phyloP scores from a whole-genome alignment of 495 filamentous ascomycete species.

The Penicillium manginii region DNA sequence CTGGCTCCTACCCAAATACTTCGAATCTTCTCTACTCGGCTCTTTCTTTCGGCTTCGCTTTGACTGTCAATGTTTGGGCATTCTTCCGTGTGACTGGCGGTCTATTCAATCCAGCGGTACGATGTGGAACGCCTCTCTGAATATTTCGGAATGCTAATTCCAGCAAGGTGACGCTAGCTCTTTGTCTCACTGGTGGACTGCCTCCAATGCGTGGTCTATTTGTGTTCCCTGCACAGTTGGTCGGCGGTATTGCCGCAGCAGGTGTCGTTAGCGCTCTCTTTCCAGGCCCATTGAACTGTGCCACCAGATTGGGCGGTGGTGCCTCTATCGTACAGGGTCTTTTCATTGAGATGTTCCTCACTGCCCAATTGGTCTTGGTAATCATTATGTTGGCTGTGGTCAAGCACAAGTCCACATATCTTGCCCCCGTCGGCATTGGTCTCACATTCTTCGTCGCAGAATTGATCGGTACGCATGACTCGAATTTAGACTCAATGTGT shows the following conservation, averaged over 20 bases:
- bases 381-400: slow-evolving; percentile 85
- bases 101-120: slow-evolving; percentile 78
- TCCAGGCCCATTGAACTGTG: slow-evolving; percentile 63
- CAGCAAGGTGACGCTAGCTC: slow-evolving; percentile 58
- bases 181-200: slow-evolving; percentile 61
- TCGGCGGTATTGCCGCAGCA: slow-evolving; percentile 61
- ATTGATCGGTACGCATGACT: slow-evolving; percentile 55
- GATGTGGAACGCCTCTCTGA: background rate
- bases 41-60: slow-evolving; percentile 71
- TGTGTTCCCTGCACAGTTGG: slow-evolving; percentile 57
- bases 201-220: slow-evolving; percentile 51
- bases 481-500: background rate
- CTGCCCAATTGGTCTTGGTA: slow-evolving; percentile 73
- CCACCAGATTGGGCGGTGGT: slow-evolving; percentile 59
- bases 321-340: slow-evolving; percentile 67
- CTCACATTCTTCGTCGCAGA: slow-evolving; percentile 72
- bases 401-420: slow-evolving; percentile 78
- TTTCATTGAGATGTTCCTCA: slow-evolving; percentile 82
- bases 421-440: slow-evolving; percentile 81
- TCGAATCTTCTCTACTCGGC: slow-evolving; percentile 68
- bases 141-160: background rate
- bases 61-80: slow-evolving; percentile 82
- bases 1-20: slow-evolving; percentile 43
- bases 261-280: slow-evolving; percentile 66
- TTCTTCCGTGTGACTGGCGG: slow-evolving; percentile 83